Base-by-base conservation (phyloP, 768 basidiomycete genomes). In the Daedaleopsis nitida region DNA sequence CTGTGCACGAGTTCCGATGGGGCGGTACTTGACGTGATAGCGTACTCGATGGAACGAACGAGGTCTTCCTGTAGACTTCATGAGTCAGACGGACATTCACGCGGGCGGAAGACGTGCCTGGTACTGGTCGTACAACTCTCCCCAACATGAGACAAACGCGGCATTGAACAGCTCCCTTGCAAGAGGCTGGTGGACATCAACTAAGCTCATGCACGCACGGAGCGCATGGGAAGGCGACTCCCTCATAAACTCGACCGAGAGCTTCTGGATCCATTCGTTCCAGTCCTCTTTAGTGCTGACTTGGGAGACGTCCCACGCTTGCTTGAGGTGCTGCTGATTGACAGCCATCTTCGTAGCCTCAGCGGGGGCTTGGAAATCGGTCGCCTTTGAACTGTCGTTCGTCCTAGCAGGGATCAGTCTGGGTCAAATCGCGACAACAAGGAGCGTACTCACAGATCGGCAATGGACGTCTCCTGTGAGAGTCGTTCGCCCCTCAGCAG, bases 181-280 rank as follows among this genome's bases (percentile, higher is more conserved):
- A 52, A 98, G 81, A 1, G 95, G 94, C 21, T 88, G 84, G 73
- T 98, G 92, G 9, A 91, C 86, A 70, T 97, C 93, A 2, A 98
- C 94, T 48, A 98, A 77, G 67, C 86, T 92, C 85, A 94, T 94
- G 69, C 96, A 98, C 0, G 97, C 95, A 47, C 97, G 86, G 42
- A 99, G 83, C n/a, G 97, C 97, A 77, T 96, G 95, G 1, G 95
- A 97, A 0, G 97, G 96, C 0, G 96, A 98, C 65, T 98, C 95
- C 70, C 96, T 93, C 90, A 99, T 96, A 69, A 98, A 90, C 72
- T 98, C 95, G 2, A 95, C 91, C 17, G 94, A 88, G 10, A 99
- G 82, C 16, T 89, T 84, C 69, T 92, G 94, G 80, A 97, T 89
- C 97, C 97, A 99, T 42, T 95, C 94, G 17, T 82, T 77, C 97